phyloP scores from a whole-genome alignment of 2,329 filamentous ascomycete species.

The Phialemonium atrogriseum region DNA sequence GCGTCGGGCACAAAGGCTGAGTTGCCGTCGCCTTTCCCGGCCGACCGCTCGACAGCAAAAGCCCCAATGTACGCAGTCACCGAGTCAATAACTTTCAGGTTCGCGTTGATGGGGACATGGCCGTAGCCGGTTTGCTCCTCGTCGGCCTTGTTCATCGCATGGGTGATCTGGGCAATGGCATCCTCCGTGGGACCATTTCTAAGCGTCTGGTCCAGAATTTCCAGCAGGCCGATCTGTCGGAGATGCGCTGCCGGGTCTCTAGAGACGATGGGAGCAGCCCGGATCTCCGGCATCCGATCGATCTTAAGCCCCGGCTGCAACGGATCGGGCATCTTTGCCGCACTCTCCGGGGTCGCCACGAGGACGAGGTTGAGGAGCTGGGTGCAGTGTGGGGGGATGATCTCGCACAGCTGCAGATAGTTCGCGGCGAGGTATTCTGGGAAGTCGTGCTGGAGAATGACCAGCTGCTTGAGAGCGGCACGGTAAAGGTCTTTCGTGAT shows the following conservation, averaged over 20 bases:
- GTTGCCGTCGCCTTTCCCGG: conserved; percentile 43
- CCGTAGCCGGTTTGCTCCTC: conserved; percentile 56
- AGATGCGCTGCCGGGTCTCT: conserved; percentile 53
- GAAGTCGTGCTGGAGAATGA: conserved; percentile 88
- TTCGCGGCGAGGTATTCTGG: conserved; percentile 87
- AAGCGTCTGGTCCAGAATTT: conserved; percentile 50
- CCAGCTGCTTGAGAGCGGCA: conserved; percentile 70
- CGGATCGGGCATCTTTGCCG: conserved; percentile 64
- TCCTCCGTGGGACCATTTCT: conserved; percentile 60
- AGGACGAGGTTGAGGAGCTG: conserved; percentile 86
- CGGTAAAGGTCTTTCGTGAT: conserved; percentile 79
- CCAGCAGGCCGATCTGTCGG: conserved; percentile 45
- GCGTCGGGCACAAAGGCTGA: conserved; percentile 56
- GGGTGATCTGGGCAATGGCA: conserved; percentile 66
- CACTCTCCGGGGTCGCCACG: conserved; percentile 62
- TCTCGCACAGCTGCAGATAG: conserved; percentile 72
- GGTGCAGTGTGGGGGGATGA: conserved; percentile 73
- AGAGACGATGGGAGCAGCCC: conserved; percentile 55
- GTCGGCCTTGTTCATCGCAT: conserved; percentile 57
- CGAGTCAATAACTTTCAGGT: conserved; percentile 67
- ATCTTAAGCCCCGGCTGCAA: conserved; percentile 66
- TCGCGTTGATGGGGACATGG: conserved; percentile 57
- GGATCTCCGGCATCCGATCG: conserved; percentile 68
- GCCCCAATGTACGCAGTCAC: conserved; percentile 77
- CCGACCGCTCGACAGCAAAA: conserved; percentile 54